A percentile compares a stretch with the other conserved stretches of the same genome.
Evolutionary conservation across 371 early-diverging fungal species (phyloP).

Genomic region (Mortierella sp.): DNA sequence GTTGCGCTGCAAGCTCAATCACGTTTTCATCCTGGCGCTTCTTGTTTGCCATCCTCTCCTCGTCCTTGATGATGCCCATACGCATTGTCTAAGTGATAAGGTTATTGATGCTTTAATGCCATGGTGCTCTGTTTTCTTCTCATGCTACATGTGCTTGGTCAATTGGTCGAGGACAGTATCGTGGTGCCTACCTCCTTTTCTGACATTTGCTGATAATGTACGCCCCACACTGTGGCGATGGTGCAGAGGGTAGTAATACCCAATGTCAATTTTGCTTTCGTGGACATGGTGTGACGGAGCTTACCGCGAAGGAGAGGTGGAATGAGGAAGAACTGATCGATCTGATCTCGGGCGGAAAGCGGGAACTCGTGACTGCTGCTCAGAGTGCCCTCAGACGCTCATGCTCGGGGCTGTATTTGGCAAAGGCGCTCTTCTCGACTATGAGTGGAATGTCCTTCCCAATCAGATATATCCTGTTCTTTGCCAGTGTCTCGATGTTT

Average conservation of each 20-base stretch:
- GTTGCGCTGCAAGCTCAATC: constrained; percentile 46
- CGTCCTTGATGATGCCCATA: constrained; percentile 38
- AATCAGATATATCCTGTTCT: constrained; percentile 80
- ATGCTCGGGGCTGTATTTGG: constrained; percentile 49
- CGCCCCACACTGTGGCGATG: constrained; percentile 40
- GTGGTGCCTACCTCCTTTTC: constrained; percentile 39
- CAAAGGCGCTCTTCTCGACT: constrained; percentile 66
- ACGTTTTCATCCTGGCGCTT: constrained; percentile 52
- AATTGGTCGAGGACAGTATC: not conserved
- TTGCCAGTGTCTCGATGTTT: constrained; percentile 29
- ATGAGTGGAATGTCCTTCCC: constrained; percentile 71
- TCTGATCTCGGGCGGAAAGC: too few relatives aligned
- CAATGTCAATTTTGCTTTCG: constrained; percentile 51
- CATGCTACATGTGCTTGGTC: too few relatives aligned
- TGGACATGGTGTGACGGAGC: constrained; percentile 28
- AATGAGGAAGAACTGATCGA: not conserved
- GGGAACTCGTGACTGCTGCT: constrained; percentile 7
- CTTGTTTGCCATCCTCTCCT: constrained; percentile 48
- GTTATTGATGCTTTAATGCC: not conserved
- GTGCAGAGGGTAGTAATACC: constrained; percentile 46
- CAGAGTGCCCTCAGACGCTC: constrained; percentile 23
- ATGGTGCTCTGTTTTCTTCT: not conserved
- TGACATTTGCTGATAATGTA: constrained; percentile 54
- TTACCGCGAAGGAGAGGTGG: not conserved
- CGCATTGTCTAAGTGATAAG: constrained; percentile 34